Evolutionary conservation across 352 stramenopile genomes (phyloP).

Genomic region (Achlya hypogyna): DNA sequence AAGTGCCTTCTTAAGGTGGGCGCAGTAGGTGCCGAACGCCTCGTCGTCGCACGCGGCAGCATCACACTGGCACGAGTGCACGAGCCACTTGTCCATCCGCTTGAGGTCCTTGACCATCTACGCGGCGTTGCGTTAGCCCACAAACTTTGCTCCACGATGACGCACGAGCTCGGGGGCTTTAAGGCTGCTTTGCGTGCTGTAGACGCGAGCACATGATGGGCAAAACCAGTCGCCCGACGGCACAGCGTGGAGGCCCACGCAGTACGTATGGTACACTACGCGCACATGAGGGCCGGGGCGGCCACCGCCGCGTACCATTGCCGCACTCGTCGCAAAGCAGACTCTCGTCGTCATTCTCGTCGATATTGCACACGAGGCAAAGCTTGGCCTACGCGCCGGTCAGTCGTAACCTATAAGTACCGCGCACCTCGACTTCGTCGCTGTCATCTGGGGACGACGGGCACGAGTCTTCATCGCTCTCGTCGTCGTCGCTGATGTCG

Average conservation of each 20-base stretch:
- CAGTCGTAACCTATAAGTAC: too few species aligned
- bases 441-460: too few species aligned
- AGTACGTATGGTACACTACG: slow-evolving; percentile 21
- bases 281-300: neutral
- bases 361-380: neutral
- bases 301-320: neutral
- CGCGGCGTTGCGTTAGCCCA: neutral
- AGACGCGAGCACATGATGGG: neutral
- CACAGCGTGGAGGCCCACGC: slow-evolving; percentile 4
- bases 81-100: neutral
- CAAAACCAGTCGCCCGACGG: slow-evolving; percentile 12
- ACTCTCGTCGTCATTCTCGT: neutral
- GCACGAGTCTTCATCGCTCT: too few species aligned
- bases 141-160: neutral
- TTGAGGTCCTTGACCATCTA: neutral
- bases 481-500: too few species aligned
- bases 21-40: neutral
- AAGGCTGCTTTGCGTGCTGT: neutral
- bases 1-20: neutral
- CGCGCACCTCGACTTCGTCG: too few species aligned
- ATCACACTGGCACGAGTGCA: slow-evolving; percentile 2
- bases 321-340: slow-evolving; percentile 14
- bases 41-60: neutral
- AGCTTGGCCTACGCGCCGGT: neutral
- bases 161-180: neutral